Base-by-base conservation (phyloP, 1,139 yeast genomes). In the Taiozyma sp. region DNA sequence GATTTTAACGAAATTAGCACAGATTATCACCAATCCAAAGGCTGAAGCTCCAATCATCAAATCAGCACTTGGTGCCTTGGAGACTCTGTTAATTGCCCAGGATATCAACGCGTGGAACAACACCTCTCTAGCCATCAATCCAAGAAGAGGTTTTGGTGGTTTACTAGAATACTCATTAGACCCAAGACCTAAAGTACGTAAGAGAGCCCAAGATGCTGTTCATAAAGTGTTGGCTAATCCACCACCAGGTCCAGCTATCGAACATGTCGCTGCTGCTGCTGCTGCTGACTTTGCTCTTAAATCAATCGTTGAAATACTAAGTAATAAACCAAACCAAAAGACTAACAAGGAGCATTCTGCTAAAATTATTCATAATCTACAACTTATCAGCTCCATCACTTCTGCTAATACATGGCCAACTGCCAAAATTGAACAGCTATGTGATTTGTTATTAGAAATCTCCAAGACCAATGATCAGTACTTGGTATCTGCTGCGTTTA, bases 181-280 rank as follows among this genome's bases (percentile, higher is more conserved):
- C 67, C 85, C 89, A 44, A 80, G 99, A 66, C 99, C 99, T 36
- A 95, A 95, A 65, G 96, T 95, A 13, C 83, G 99, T 69, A 90
- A 88, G 79, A 83, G 97, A 73, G 96, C 98, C 2, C 88, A 86
- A 61, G 99, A 93, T 53, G 88, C 97, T 2, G 76, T 93, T 23
- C 70, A 77, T 46, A 76, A 73, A 7, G 73, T 93, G 34, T 72
- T 93, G 57, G 57, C 71, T 6, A 77, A 78, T 57, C 92, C 95
- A 16, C 96, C 97, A 13, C 80, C 90, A 0, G 86, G 92, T n/a
- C 95, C 96, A 10, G 74, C 83, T 16, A 78, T 84, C 8, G 84
- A 80, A 45, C 97, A 92, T 66, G 85, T 89, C 44, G 96, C 90
- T 12, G 77, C 93, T 29, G 69, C 75, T 1, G 65, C 81, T 48